Evolutionary conservation across 179 eudicot species (phyloP), one percentile per base, ranked within the genome.

Genomic region (Corrigiola litoralis): DNA sequence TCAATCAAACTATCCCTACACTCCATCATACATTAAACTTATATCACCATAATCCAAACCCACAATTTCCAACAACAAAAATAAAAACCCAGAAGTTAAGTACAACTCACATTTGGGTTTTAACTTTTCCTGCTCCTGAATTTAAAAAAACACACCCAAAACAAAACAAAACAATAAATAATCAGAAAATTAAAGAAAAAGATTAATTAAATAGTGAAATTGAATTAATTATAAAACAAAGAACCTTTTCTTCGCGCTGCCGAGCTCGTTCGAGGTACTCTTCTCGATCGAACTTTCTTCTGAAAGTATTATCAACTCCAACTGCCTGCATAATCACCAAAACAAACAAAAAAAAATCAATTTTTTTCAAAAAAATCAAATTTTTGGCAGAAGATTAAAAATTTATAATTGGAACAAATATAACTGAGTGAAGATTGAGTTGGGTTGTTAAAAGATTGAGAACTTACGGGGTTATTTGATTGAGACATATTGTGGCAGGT

Each of bases 241-340:
- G 33, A 46, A 89, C 98, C 90, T 83, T 84, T 63, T 84, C 88
- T 77, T 92, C 98, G n/a, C 98, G 95, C 65, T 80, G 83, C 0
- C 97, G 90, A 75, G 98, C 98, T 25, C 97, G 85, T 72, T 92
- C 84, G 45, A 87, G 58, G 65, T 84, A 90, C 80, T 90, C 98
- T 60, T 92, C 98, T 24, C 82, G 78, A 58, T 92, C 97, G 69
- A 92, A 92, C 71, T 92, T 92, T 72, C 79, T 78, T 55, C 98
- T 61, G 68, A 87, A 92, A 17, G 98, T 92, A 63, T 92, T 92
- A 73, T 92, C 98, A 51, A 92, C 81, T 72, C 98, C 98, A 68
- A 48, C 95, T 21, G 77, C 81, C 96, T 89, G 66, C 49, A 60
- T 28, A 29, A 33, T 13, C 31, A 18, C 24, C 32, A 24, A 33